phyloP scores from a whole-genome alignment of 441 rosid species.

The Lagerstroemia fauriei region DNA sequence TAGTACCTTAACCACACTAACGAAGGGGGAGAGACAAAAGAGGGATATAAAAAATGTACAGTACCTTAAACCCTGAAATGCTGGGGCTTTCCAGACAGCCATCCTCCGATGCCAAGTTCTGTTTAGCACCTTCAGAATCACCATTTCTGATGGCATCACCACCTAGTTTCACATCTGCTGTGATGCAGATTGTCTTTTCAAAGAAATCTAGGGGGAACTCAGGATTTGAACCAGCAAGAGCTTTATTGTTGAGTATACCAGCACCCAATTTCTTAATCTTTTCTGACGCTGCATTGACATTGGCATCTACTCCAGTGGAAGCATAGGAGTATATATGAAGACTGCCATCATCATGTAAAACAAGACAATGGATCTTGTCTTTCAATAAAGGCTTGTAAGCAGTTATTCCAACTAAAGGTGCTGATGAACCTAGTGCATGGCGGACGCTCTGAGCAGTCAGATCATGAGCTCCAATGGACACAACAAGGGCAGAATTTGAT shows the following conservation, averaged over 20 bases:
- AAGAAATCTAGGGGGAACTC: slow-evolving; percentile 98
- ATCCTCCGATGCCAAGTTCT: slow-evolving; percentile 88
- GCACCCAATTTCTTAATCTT: slow-evolving; percentile 88
- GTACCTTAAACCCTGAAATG: slow-evolving; percentile 93
- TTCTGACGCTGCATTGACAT: slow-evolving; percentile 71
- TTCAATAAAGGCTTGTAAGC: slow-evolving; percentile 97
- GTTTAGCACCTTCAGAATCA: slow-evolving; percentile 95
- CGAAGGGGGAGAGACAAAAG: not conserved
- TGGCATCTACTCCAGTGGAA: slow-evolving; percentile 66
- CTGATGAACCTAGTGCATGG: slow-evolving; percentile 81
- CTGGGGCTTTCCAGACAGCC: slow-evolving; percentile 94
- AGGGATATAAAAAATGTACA: not conserved
- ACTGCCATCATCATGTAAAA: slow-evolving; percentile 98
- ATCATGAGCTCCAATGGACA: slow-evolving; percentile 64
- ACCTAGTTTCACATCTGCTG: slow-evolving; percentile 90
- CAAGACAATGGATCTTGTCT: slow-evolving; percentile 91
- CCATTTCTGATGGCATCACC: slow-evolving; percentile 95
- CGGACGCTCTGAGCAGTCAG: slow-evolving; percentile 80
- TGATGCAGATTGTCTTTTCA: slow-evolving; percentile 92
- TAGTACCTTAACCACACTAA: not conserved
- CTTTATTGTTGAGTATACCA: slow-evolving; percentile 84
- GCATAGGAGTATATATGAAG: slow-evolving; percentile 92
- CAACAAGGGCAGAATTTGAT: slow-evolving; percentile 75
- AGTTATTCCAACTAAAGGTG: slow-evolving; percentile 87
- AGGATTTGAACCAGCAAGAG: slow-evolving; percentile 78